phyloP scores from a whole-genome alignment of 2,329 filamentous ascomycete genomes.

The Fusarium sp. region DNA sequence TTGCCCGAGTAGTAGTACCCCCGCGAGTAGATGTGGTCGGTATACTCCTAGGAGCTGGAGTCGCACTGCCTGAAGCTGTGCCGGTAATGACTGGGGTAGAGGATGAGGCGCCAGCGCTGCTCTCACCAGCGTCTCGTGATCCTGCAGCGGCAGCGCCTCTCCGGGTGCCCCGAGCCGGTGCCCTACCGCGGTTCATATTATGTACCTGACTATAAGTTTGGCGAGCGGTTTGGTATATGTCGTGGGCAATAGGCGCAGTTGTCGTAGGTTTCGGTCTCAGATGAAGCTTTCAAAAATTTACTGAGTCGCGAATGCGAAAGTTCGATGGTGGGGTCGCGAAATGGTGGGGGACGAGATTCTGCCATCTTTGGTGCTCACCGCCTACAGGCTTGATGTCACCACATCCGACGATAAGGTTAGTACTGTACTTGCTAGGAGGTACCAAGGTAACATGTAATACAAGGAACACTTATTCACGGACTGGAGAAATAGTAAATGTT shows the following conservation, averaged over 20 bases:
- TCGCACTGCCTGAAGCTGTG: conserved; percentile 36
- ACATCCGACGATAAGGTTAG: no score
- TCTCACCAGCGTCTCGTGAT: conserved; percentile 41
- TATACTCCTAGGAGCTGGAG: conserved; percentile 32
- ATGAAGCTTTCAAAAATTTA: conserved; percentile 50
- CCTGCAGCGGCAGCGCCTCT: conserved; percentile 50
- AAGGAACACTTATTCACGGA: neutral
- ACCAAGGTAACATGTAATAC: no score
- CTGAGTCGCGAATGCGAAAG: conserved; percentile 35
- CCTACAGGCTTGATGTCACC: conserved; percentile 13
- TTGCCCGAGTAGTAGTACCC: conserved; percentile 53
- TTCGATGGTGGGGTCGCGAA: conserved; percentile 42
- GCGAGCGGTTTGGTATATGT: neutral
- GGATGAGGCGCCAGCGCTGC: conserved; percentile 31
- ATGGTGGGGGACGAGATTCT: conserved; percentile 54
- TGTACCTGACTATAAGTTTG: neutral
- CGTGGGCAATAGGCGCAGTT: conserved; percentile 10
- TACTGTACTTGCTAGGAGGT: no score
- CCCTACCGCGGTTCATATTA: conserved; percentile 54
- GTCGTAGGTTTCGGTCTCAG: conserved; percentile 7
- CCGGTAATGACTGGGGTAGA: conserved; percentile 33
- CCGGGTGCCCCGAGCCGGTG: conserved; percentile 51
- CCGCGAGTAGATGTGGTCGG: conserved; percentile 51
- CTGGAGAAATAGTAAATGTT: neutral
- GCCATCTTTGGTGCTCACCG: conserved; percentile 45